These are phyloP conservation scores for Pharnaceum exiguum DNA, from an alignment of 148 eudicot genomes.

Conservation along the genomic window DNA sequence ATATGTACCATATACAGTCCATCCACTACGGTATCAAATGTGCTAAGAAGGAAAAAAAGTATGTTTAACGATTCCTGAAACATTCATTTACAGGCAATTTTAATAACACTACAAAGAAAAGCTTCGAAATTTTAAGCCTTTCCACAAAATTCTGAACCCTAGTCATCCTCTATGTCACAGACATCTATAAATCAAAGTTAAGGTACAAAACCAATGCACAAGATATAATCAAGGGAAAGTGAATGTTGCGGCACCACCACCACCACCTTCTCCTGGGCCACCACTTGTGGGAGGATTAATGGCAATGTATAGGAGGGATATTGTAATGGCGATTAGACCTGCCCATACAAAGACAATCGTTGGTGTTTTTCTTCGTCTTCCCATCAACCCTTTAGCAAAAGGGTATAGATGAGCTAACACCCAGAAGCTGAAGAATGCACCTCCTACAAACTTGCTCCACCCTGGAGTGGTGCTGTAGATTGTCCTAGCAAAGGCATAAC, in stretches of 20 bases:
- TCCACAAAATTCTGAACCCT: too few species aligned
- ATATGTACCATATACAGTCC: too few species aligned
- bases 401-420: slow-evolving; percentile 42
- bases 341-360: slow-evolving; percentile 47
- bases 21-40: too few species aligned
- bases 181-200: too few species aligned
- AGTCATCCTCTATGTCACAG: too few species aligned
- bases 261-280: background rate
- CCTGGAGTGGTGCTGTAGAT: slow-evolving; percentile 38
- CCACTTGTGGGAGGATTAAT: slow-evolving; percentile 20
- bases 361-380: slow-evolving; percentile 40
- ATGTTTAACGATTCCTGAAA: too few species aligned
- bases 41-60: too few species aligned
- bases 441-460: slow-evolving; percentile 78
- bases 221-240: slow-evolving; percentile 26
- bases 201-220: too few species aligned
- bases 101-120: too few species aligned
- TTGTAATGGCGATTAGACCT: slow-evolving; percentile 39
- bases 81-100: too few species aligned
- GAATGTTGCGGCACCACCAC: slow-evolving; percentile 17
- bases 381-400: slow-evolving; percentile 48
- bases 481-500: slow-evolving; percentile 50
- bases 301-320: slow-evolving; percentile 37
- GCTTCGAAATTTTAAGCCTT: too few species aligned
- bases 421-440: slow-evolving; percentile 45